Conservation (phyloP, 1,284 basidiomycete genomes). For the Lignosus rhinocerotis region DNA sequence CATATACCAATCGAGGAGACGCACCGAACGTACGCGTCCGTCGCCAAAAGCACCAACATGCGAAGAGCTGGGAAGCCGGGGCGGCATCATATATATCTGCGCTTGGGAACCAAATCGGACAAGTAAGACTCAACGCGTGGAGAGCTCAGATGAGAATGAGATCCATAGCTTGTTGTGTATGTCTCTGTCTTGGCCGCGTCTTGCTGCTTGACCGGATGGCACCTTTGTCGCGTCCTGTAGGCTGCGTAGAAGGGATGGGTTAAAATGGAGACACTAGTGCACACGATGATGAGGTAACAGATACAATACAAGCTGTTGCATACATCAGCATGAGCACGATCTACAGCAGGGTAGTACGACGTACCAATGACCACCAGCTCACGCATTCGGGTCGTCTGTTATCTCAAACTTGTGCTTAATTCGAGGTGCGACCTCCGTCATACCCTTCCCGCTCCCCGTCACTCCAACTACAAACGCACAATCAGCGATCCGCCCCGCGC, state of each 20-base stretch:
- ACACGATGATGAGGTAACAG: conserved; percentile 4
- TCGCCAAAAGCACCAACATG: not conserved
- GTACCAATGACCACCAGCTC: conserved; percentile 6
- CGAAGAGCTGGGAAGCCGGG: not conserved
- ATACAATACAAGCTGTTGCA: conserved; percentile 16
- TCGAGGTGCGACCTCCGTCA: conserved; percentile 78
- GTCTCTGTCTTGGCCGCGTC: not conserved
- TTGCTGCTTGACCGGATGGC: not conserved
- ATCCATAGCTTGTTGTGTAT: conserved; percentile 15
- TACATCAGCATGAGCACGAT: not conserved
- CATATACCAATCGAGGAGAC: not conserved
- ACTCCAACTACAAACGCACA: conserved; percentile 73
- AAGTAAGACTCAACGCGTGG: conserved; percentile 9
- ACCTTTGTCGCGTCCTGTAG: not conserved
- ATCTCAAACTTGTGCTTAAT: conserved; percentile 80
- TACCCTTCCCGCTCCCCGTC: conserved; percentile 90
- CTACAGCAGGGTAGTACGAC: not conserved
- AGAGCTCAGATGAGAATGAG: not conserved
- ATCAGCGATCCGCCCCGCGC: not conserved
- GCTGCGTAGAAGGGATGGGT: conserved; percentile 6
- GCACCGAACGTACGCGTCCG: conserved; percentile 9
- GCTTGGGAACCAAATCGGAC: conserved; percentile 3
- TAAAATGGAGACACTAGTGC: conserved; percentile 8
- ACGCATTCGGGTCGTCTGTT: conserved; percentile 41
- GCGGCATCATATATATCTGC: conserved; percentile 7